phyloP scores from a whole-genome alignment of 148 eudicot species.

The Amaranthus cruentus region DNA sequence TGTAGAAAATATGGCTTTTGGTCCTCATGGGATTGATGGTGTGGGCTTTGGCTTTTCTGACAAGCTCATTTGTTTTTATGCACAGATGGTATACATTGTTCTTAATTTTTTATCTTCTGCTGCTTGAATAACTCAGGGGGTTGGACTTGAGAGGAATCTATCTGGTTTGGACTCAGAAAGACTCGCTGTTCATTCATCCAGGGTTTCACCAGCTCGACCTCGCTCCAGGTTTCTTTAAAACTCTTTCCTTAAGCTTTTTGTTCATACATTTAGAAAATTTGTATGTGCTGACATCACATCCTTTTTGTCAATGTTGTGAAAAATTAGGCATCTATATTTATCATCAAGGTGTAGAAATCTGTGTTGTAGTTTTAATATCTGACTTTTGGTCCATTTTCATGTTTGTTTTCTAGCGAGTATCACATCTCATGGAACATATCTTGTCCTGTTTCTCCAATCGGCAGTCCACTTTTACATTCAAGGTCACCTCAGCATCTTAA shows the following conservation, averaged over 20 bases:
- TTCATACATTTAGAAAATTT: not conserved
- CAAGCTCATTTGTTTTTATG: not conserved
- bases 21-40: not conserved
- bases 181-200: slow-evolving; percentile 79
- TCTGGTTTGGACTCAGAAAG: slow-evolving; percentile 53
- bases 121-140: slow-evolving; percentile 41
- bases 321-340: no score
- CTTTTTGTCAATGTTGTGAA: not conserved
- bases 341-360: no score
- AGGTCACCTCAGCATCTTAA: slow-evolving; percentile 71
- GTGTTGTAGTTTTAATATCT: not conserved
- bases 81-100: not conserved
- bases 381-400: slow-evolving; percentile 17
- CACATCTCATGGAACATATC: slow-evolving; percentile 71
- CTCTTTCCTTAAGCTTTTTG: not conserved
- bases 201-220: slow-evolving; percentile 58
- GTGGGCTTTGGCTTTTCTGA: not conserved
- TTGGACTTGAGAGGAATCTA: slow-evolving; percentile 49
- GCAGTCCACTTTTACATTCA: slow-evolving; percentile 81
- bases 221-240: slow-evolving; percentile 48
- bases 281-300: not conserved
- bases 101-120: slow-evolving; percentile 8
- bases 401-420: slow-evolving; percentile 55
- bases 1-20: no score
- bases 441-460: slow-evolving; percentile 94